Percentiles rank a stretch among this genome's conserved stretches.
Evolutionary conservation across 169 alveolate species (phyloP).

Genomic region (Plasmodium relictum): DNA sequence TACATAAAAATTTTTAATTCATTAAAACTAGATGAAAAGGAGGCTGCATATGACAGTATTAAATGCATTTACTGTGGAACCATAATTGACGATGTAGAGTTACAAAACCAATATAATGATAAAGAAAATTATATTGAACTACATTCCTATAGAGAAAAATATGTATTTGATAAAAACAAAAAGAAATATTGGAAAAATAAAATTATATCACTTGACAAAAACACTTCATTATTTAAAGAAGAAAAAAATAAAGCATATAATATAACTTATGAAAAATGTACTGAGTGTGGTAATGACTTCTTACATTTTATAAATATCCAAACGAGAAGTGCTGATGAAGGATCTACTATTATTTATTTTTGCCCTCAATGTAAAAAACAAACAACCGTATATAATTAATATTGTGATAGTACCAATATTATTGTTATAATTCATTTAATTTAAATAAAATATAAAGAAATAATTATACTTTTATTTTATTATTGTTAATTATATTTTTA

Average conservation of each 20-base stretch:
- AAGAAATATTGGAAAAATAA: constrained; percentile 86
- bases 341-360: constrained; percentile 91
- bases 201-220: constrained; percentile 42
- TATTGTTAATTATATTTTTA: too few relatives aligned
- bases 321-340: constrained; percentile 93
- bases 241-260: constrained; percentile 76
- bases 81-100: constrained; percentile 30
- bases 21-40: not conserved
- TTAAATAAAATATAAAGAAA: too few relatives aligned
- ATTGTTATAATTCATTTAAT: too few relatives aligned
- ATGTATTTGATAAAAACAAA: constrained; percentile 81
- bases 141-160: constrained; percentile 83
- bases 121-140: constrained; percentile 78
- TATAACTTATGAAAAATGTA: constrained; percentile 86
- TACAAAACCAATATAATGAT: constrained; percentile 6
- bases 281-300: constrained; percentile 88
- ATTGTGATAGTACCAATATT: not conserved
- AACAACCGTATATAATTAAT: constrained; percentile 86
- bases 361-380: constrained; percentile 88
- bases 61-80: constrained; percentile 69
- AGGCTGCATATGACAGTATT: constrained; percentile 22
- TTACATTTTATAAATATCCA: constrained; percentile 89
- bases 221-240: constrained; percentile 59
- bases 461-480: too few relatives aligned
- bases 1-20: constrained; percentile 31